Evolutionary conservation across 1,139 yeast genomes (phyloP), one percentile per base, ranked within the genome.

Genomic region (Taiozyma sp.): DNA sequence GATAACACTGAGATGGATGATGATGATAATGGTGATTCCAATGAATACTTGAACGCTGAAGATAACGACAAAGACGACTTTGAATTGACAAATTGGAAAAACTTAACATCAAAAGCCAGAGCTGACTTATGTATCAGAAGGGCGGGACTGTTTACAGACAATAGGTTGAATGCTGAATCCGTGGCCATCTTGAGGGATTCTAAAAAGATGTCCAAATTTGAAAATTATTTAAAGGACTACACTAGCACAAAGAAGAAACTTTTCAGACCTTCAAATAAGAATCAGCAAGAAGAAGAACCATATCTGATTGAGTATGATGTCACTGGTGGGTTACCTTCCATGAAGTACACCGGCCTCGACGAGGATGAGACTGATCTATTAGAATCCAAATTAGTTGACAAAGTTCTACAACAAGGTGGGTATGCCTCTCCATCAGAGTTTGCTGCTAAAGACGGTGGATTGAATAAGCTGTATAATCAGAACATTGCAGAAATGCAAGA

Each of bases 401-500:
- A 63, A 28, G 63, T 68, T 14, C 50, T 72, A 24, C 52, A 60
- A 11, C 69, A 72, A 13, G 74, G 74, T 34, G 53, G 53, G 5
- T 28, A 39, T 52, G 56, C 71, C 14, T 67, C 71, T 13, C 70
- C 70, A 0, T 73, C 80, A 2, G 62, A 59, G 1, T 72, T 78
- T 54, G 62, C 71, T 2, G 64, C 77, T 3, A 65, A 66, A 0
- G 72, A 75, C 40, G 68, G 72, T 28, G 96, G 96, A 0, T 72
- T 89, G 50, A 81, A 83, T 53, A 75, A 77, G 14, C 71, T 81
- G 14, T 73, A 88, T 53, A 74, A 79, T 56, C 77, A 77, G 19
- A 93, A 90, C 59, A 83, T 95, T 47, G 71, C 75, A 5, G 80
- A 85, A 58, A 88, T 93, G 75, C 97, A 91, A 69, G 90, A 88